Percentiles rank a stretch among this genome's conserved stretches.
phyloP scores from a whole-genome alignment of 345 rosid species.

The Lagerstroemia speciosa region DNA sequence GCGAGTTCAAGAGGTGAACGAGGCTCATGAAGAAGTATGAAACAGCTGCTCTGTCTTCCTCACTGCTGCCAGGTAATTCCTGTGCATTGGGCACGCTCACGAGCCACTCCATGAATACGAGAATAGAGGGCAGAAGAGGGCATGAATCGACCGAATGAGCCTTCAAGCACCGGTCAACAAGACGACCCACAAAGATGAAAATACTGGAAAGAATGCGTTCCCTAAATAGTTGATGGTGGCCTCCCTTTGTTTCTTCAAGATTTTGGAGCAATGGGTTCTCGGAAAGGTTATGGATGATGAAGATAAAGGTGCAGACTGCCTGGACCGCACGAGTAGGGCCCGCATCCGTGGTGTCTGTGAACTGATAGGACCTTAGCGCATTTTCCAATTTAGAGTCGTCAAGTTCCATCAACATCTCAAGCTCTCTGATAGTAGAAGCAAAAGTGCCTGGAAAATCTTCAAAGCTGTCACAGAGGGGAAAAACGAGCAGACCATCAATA shows the following conservation, averaged over 20 bases:
- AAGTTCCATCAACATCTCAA: conserved; percentile 43
- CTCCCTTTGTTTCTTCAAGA: conserved; percentile 13
- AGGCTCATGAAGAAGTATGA: conserved; percentile 52
- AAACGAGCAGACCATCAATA: background rate
- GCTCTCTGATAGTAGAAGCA: conserved; percentile 48
- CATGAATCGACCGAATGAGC: conserved; percentile 33
- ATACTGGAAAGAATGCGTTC: conserved; percentile 32
- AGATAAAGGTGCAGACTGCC: conserved; percentile 55
- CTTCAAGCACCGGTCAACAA: conserved; percentile 52
- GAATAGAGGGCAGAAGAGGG: conserved; percentile 63
- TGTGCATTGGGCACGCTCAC: conserved; percentile 30
- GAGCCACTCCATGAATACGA: conserved; percentile 73
- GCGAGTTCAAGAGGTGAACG: conserved; percentile 32
- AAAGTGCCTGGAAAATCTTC: conserved; percentile 58
- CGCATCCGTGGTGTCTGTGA: conserved; percentile 44
- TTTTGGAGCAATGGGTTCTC: conserved; percentile 17
- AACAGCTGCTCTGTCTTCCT: conserved; percentile 38
- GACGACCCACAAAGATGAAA: conserved; percentile 62
- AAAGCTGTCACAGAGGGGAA: conserved; percentile 24
- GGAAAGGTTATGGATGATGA: conserved; percentile 37
- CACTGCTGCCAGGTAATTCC: conserved; percentile 31
- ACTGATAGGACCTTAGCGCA: conserved; percentile 49
- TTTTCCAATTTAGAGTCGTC: conserved; percentile 43
- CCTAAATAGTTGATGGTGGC: conserved; percentile 19
- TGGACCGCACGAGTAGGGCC: conserved; percentile 73